Evolutionary conservation across 345 rosid genomes (phyloP), one percentile per base, ranked within the genome.

Genomic region (Acer yangbiense): DNA sequence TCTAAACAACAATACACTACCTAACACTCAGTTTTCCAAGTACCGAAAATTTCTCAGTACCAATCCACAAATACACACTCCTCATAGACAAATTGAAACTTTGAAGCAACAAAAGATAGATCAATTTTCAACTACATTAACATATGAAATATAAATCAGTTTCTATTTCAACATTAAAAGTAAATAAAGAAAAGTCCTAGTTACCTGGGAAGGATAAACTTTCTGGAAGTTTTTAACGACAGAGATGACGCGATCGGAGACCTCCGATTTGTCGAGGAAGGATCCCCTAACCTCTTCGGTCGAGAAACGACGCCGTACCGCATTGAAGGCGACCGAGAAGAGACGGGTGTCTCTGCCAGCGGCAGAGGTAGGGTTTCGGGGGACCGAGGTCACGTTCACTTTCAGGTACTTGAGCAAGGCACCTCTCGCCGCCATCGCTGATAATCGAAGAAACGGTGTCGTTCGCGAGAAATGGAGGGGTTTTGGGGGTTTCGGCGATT

Each of bases 241-340:
- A 11, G 83, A 69, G 85, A 92, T 7, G 55, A 96, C 97, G 13
- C 99, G 97, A 87, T 96, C 99, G 21, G 98, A 82, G 83, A 96
- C 99, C 82, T 94, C 99, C 7, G 98, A 87, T 80, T 94, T 96
- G 85, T 96, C 97, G 23, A 96, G 98, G 83, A 96, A 96, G 29
- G 98, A 84, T 23, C 98, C 98, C 69, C 91, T 83, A 2, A 92
- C 90, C 82, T 93, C 99, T 74, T 92, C 93, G 0, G 62, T 57
- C 21, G 97, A 91, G 82, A 92, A 92, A 68, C 81, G 88, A 43
- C 98, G 97, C 14, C 85, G 79, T 20, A 89, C 43, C 0, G 84
- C 65, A 52, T 80, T 76, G 85, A 90, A 86, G 62, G 87, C 78
- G 52, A 87, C 86, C 1, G 82, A 76, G 67, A 77, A 72, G 62